Conservation (phyloP, 805 yeast species). For the Dipodascopsis tothii region DNA sequence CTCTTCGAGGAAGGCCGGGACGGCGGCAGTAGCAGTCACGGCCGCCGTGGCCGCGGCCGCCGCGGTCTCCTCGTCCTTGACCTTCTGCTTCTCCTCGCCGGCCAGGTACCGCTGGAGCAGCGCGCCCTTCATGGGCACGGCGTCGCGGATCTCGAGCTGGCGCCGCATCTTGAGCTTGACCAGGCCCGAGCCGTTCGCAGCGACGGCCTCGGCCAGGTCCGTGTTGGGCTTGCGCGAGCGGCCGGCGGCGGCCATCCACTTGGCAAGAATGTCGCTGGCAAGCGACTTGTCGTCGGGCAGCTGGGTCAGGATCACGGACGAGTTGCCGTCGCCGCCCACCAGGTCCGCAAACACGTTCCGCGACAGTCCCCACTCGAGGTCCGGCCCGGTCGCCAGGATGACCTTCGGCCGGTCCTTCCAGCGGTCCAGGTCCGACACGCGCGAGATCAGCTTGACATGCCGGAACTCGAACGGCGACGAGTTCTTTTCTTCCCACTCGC, state of each 20-base stretch:
- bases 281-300: conserved; percentile 43
- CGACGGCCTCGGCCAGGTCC: background rate
- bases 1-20: conserved; percentile 25
- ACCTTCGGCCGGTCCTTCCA: conserved; percentile 57
- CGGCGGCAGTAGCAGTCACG: no score
- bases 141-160: conserved; percentile 28
- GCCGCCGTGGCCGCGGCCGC: no score
- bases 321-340: conserved; percentile 51
- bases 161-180: conserved; percentile 3
- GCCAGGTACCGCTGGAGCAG: conserved; percentile 30
- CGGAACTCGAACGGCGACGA: conserved; percentile 72
- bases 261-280: conserved; percentile 41
- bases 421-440: conserved; percentile 18
- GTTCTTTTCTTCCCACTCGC: conserved; percentile 71
- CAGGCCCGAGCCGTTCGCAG: background rate
- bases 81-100: conserved; percentile 16
- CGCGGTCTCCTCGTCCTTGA: background rate
- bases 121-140: conserved; percentile 31
- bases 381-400: conserved; percentile 67
- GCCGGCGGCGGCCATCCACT: conserved; percentile 10
- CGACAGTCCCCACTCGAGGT: conserved; percentile 54
- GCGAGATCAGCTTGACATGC: conserved; percentile 49
- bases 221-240: background rate
- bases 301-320: conserved; percentile 72
- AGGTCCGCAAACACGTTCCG: conserved; percentile 37